These are phyloP conservation scores for Suillus variegatus DNA, from an alignment of 768 basidiomycete species.

Conservation along the genomic window DNA sequence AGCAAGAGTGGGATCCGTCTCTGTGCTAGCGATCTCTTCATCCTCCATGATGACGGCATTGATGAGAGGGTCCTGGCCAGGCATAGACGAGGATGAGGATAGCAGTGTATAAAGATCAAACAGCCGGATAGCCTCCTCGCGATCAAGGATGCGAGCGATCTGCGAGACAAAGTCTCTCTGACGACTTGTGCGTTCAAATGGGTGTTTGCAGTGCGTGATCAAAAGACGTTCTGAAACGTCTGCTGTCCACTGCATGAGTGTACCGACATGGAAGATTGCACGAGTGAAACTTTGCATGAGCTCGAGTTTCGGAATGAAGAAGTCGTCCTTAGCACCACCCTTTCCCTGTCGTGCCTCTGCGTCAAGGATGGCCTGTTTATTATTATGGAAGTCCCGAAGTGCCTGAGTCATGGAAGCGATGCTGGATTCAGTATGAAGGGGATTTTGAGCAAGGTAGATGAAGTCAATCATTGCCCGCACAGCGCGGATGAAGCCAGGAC, in stretches of 20 bases:
- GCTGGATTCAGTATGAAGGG: slow-evolving; percentile 15
- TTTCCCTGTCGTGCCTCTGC: slow-evolving; percentile 12
- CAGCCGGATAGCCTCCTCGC: slow-evolving; percentile 10
- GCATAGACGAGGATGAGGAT: background rate
- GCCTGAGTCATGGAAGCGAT: slow-evolving; percentile 1
- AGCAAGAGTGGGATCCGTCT: background rate
- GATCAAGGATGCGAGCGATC: slow-evolving; percentile 18
- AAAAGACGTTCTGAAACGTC: slow-evolving; percentile 28
- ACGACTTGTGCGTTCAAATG: slow-evolving; percentile 26
- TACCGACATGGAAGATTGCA: slow-evolving; percentile 18
- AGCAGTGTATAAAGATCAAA: slow-evolving; percentile 10
- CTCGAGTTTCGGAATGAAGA: slow-evolving; percentile 25
- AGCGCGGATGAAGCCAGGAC: slow-evolving; percentile 29
- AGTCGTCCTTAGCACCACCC: slow-evolving; percentile 16
- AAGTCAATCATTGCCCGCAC: slow-evolving; percentile 39
- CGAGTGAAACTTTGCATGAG: slow-evolving; percentile 14
- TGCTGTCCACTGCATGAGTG: slow-evolving; percentile 29
- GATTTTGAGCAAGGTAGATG: slow-evolving; percentile 13
- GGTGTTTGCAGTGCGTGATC: slow-evolving; percentile 29
- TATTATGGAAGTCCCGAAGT: slow-evolving; percentile 3
- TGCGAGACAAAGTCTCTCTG: slow-evolving; percentile 24
- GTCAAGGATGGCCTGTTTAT: slow-evolving; percentile 1
- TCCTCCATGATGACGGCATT: background rate
- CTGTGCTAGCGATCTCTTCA: background rate
- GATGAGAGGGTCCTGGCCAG: background rate